Base-by-base conservation (phyloP, 768 basidiomycete species). In the Leucosporidium creatinivorum region DNA sequence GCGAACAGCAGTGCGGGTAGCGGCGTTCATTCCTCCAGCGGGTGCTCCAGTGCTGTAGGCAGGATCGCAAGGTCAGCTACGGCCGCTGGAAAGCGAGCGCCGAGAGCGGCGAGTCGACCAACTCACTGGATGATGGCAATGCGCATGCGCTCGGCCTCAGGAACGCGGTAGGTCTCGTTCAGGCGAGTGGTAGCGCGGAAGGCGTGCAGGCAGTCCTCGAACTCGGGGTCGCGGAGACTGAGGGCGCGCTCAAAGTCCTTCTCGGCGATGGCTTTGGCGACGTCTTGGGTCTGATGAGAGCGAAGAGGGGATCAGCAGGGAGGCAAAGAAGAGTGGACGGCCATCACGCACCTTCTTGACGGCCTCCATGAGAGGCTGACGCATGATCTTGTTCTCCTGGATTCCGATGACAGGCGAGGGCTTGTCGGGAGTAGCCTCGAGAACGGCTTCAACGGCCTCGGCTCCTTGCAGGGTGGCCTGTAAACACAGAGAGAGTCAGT, bases 341-440 rank as follows among this genome's bases (percentile, higher is more conserved):
- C 4, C 33, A 39, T 18, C n/a, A 64, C 76, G 58, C 74, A 90
- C 92, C 87, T 87, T 86, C 54, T 85, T 84, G 23, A 99, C 96
- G 61, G 96, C 94, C 67, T 98, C 89, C 82, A 96, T 84, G 54
- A 99, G 80, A 19, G 92, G 91, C 13, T 93, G 87, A 31, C 91
- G 85, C 12, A 84, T 92, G 73, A 99, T 90, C 80, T 94, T 94
- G 81, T 96, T 97, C 80, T 97, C 93, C 70, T 85, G 84, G 49
- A 96, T 83, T 28, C 96, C 93, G 75, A 99, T 98, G 88, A 99
- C 94, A 77, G 93, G 97, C 0, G 92, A 94, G 7, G 94, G 94
- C 0, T 89, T 91, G 25, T 88, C 85, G 7, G 93, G 91, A 0
- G 85, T 89, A 0, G 94, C 85, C 73, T 88, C 86, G 9, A 98